phyloP scores from a whole-genome alignment of 495 filamentous ascomycete species.

The Thermochaetoides thermophila region DNA sequence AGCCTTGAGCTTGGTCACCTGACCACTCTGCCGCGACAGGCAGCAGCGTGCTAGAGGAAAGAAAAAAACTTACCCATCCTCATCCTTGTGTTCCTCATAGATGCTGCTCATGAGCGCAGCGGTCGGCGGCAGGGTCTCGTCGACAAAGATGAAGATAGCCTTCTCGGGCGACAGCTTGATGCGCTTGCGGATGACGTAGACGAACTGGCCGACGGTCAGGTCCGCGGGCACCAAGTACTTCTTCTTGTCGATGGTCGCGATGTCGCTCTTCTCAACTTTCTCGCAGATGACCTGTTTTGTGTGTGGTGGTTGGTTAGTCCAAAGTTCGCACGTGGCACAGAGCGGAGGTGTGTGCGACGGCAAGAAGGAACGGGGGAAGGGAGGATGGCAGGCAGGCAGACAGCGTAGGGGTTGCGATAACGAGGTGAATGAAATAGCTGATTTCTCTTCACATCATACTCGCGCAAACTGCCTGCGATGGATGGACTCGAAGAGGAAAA shows the following conservation, averaged over 20 bases:
- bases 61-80: slow-evolving; percentile 44
- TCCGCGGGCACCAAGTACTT: slow-evolving; percentile 98
- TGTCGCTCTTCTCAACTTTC: slow-evolving; percentile 98
- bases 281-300: slow-evolving; percentile 85
- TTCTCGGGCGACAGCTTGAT: slow-evolving; percentile 99
- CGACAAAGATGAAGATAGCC: slow-evolving; percentile 99
- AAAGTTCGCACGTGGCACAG: too few species aligned
- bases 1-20: not conserved
- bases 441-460: too few species aligned
- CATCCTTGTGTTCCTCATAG: slow-evolving; percentile 93
- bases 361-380: too few species aligned
- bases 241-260: slow-evolving; percentile 99
- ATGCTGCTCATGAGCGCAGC: slow-evolving; percentile 98
- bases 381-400: too few species aligned
- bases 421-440: too few species aligned
- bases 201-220: slow-evolving; percentile 97
- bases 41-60: not conserved
- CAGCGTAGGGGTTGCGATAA: too few species aligned
- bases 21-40: not conserved
- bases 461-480: slow-evolving; percentile 7
- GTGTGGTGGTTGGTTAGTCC: not conserved
- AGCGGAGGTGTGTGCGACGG: too few species aligned
- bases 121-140: slow-evolving; percentile 92
- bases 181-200: slow-evolving; percentile 99
- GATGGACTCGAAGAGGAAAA: too few species aligned